phyloP scores from a whole-genome alignment of 352 stramenopile genomes.

The Peronospora destructor region DNA sequence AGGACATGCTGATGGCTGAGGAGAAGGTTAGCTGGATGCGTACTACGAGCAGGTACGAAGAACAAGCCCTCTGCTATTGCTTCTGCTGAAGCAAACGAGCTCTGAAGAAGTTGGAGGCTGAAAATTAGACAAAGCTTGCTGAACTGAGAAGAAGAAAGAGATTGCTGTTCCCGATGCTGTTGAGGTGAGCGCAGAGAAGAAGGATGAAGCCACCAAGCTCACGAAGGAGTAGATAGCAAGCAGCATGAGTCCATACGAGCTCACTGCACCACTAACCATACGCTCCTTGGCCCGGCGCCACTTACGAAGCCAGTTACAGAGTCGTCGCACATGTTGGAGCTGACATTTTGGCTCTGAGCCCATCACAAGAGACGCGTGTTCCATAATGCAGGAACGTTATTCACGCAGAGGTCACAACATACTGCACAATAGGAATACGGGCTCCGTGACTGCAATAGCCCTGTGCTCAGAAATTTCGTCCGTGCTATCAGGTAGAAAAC shows the following conservation, averaged over 20 bases:
- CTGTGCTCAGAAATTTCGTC: conserved; percentile 6
- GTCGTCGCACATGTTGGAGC: conserved; percentile 14
- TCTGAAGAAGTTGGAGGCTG: no score
- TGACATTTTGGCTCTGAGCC: conserved; percentile 4
- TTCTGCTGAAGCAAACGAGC: no score
- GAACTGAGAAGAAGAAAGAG: no score
- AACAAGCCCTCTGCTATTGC: no score
- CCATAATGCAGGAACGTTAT: conserved; percentile 76
- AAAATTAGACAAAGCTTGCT: no score
- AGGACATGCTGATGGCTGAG: no score
- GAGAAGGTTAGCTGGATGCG: no score
- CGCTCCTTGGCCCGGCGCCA: conserved; percentile 37
- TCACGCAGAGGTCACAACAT: conserved; percentile 69
- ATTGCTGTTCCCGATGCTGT: no score
- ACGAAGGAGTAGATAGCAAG: conserved; percentile 63
- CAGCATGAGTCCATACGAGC: conserved; percentile 64
- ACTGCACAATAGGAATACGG: conserved; percentile 70
- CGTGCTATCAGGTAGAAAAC: conserved; percentile 17
- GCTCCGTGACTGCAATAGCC: conserved; percentile 30
- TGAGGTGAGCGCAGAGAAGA: conserved; percentile 22
- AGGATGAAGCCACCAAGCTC: no score
- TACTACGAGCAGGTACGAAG: no score
- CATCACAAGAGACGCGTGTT: conserved; percentile 59
- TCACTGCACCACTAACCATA: conserved; percentile 35
- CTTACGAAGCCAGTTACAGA: conserved; percentile 52